A percentile compares a stretch with the other conserved stretches of the same genome.
Conservation (phyloP, 2,329 filamentous ascomycete species). For the Aspergillus aculeatinus region DNA sequence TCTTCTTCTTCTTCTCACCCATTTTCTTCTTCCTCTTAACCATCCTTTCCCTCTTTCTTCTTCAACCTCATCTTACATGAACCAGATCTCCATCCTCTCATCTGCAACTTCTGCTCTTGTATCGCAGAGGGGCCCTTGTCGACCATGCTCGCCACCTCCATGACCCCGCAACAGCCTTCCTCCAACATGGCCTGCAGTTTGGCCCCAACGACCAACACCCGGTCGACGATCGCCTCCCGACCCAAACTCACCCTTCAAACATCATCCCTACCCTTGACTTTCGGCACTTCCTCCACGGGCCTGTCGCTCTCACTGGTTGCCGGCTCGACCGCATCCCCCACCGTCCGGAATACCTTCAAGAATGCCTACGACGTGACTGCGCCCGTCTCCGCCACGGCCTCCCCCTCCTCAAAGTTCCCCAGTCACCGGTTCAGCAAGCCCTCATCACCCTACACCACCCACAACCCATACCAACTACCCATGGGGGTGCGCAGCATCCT, state of each 20-base stretch:
- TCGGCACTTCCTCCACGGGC: constrained; percentile 54
- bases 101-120: background rate
- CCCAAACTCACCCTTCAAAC: constrained; percentile 65
- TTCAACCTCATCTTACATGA: background rate
- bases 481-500: constrained; percentile 48
- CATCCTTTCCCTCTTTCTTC: background rate
- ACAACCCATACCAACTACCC: constrained; percentile 43
- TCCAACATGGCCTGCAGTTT: constrained; percentile 20
- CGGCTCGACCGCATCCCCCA: constrained; percentile 54
- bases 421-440: constrained; percentile 30
- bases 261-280: constrained; percentile 48
- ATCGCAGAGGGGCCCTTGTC: constrained; percentile 13
- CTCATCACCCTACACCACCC: constrained; percentile 30
- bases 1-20: constrained; percentile 3
- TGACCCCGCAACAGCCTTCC: constrained; percentile 19
- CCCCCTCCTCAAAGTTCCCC: constrained; percentile 31
- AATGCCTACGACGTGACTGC: constrained; percentile 56
- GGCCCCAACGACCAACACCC: constrained; percentile 12
- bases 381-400: constrained; percentile 40
- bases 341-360: constrained; percentile 60
- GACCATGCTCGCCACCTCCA: constrained; percentile 25
- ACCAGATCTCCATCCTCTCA: background rate
- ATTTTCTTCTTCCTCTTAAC: constrained; percentile 1
- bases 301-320: constrained; percentile 55
- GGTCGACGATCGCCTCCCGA: constrained; percentile 35